Evolutionary conservation across 106 monocot species (phyloP).

Genomic region (Dendrobium catenatum): DNA sequence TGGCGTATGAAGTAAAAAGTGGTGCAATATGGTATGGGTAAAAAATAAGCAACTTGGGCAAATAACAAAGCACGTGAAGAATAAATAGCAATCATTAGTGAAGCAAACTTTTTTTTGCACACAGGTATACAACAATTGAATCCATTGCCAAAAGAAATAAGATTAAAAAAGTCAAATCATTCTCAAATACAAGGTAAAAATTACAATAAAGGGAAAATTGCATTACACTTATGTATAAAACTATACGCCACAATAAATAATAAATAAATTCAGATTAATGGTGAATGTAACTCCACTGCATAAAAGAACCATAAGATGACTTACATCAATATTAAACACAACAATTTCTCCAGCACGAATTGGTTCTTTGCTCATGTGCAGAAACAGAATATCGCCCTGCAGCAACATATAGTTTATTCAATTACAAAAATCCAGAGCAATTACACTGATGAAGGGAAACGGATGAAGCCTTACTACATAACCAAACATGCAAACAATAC

Average conservation of each 20-base stretch:
- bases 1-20: not conserved
- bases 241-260: not conserved
- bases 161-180: not conserved
- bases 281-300: not conserved
- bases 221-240: not conserved
- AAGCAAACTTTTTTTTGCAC: not conserved
- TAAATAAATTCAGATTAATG: not conserved
- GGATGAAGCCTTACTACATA: not conserved
- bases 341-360: constrained; percentile 72
- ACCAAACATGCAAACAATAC: not conserved
- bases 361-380: constrained; percentile 58
- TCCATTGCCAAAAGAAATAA: not conserved
- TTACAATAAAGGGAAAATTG: not conserved
- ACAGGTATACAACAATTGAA: constrained; percentile 4
- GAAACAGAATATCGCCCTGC: constrained; percentile 69
- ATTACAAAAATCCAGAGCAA: not conserved
- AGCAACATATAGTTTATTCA: not conserved
- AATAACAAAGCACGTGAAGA: not conserved
- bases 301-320: constrained; percentile 11
- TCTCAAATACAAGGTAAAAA: not conserved
- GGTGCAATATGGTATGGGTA: not conserved
- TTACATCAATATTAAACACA: constrained; percentile 68
- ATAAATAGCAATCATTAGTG: not conserved
- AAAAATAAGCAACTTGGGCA: not conserved
- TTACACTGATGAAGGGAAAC: not conserved